phyloP scores from a whole-genome alignment of 805 yeast species.

The Metschnikowia henanensis region DNA sequence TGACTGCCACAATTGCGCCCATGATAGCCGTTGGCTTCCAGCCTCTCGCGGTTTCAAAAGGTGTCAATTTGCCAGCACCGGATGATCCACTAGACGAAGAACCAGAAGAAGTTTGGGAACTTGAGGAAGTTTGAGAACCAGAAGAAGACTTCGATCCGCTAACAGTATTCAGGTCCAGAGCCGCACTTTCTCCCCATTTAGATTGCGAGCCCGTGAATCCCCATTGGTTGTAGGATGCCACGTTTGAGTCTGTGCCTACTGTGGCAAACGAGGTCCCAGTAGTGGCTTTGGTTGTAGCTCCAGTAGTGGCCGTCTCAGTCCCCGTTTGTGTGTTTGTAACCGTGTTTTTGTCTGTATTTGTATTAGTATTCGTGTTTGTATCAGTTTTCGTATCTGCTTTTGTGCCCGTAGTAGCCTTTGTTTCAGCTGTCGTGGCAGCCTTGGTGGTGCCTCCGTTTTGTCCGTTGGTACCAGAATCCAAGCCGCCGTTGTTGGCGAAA shows the following conservation, averaged over 20 bases:
- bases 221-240: conserved; percentile 37
- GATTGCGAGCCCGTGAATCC: conserved; percentile 44
- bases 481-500: conserved; percentile 18
- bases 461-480: conserved; percentile 7
- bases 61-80: background rate
- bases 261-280: conserved; percentile 4
- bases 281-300: background rate
- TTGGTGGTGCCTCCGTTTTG: background rate
- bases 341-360: conserved; percentile 7
- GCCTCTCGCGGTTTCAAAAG: background rate
- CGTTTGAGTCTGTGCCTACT: conserved; percentile 11
- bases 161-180: background rate
- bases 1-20: conserved; percentile 12
- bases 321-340: conserved; percentile 9
- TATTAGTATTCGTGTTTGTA: conserved; percentile 2
- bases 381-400: background rate
- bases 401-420: background rate
- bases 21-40: conserved; percentile 12
- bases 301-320: conserved; percentile 7
- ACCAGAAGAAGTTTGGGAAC: conserved; percentile 12
- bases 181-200: conserved; percentile 25
- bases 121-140: background rate
- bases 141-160: conserved; percentile 1
- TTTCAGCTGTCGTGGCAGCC: background rate
- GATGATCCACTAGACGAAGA: conserved; percentile 8